A percentile compares a stretch with the other conserved stretches of the same genome.
Evolutionary conservation across 2,329 filamentous ascomycete species (phyloP).

Genomic region (Dothiorella sarmentorum): DNA sequence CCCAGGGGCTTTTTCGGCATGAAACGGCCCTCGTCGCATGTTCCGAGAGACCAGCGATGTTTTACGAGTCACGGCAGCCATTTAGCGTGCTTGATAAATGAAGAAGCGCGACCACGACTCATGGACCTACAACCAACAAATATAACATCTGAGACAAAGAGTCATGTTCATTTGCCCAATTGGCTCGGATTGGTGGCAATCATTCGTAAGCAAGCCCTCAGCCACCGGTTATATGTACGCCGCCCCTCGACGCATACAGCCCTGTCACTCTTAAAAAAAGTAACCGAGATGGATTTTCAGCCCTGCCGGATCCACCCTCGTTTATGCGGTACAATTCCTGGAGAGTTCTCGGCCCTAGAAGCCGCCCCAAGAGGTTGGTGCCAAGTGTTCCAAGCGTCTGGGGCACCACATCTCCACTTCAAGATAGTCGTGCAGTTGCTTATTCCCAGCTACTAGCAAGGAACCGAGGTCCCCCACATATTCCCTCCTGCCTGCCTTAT

Average conservation of each 20-base stretch:
- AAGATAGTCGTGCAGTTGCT: too few species aligned
- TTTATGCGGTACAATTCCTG: constrained; percentile 2
- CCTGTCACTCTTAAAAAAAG: background rate
- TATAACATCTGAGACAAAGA: background rate
- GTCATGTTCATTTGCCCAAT: background rate
- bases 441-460: too few species aligned
- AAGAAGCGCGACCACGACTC: constrained; percentile 12
- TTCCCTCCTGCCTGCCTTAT: too few species aligned
- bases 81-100: constrained; percentile 7
- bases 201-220: background rate
- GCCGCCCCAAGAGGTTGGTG: background rate
- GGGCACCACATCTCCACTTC: too few species aligned
- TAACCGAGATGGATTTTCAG: background rate
- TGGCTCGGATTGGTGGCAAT: background rate
- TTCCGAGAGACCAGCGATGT: background rate
- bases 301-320: background rate
- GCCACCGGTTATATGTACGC: background rate
- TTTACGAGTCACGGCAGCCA: constrained; percentile 15
- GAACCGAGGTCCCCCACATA: too few species aligned
- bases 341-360: background rate
- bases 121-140: background rate
- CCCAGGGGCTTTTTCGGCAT: constrained; percentile 7
- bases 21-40: constrained; percentile 10
- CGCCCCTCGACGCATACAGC: background rate
- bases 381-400: background rate